Evolutionary conservation across 2,329 filamentous ascomycete species (phyloP).

Genomic region (Chalara sp.): DNA sequence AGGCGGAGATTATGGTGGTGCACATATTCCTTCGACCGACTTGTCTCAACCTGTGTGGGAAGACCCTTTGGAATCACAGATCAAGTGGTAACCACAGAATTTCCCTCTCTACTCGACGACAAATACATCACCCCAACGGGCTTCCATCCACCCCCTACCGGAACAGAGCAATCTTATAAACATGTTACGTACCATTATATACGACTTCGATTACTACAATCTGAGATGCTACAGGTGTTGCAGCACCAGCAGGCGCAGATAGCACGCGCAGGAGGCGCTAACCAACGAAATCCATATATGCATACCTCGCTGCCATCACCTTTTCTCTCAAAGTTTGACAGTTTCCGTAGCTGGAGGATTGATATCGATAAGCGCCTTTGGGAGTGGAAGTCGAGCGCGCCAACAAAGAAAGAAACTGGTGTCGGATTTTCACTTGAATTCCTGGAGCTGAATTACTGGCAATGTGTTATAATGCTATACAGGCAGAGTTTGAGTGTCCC

Average conservation of each 20-base stretch:
- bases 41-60: conserved; percentile 90
- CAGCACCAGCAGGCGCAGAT: conserved; percentile 86
- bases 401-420: conserved; percentile 70
- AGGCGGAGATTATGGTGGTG: conserved; percentile 92
- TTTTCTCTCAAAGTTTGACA: conserved; percentile 76
- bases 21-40: conserved; percentile 88
- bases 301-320: conserved; percentile 75
- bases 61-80: conserved; percentile 93
- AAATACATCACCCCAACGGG: conserved; percentile 77
- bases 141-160: conserved; percentile 53
- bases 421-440: conserved; percentile 88
- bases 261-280: conserved; percentile 59
- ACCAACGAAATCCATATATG: conserved; percentile 64
- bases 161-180: conserved; percentile 73
- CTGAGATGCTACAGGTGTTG: conserved; percentile 88
- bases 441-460: conserved; percentile 94
- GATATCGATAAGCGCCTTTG: conserved; percentile 79
- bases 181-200: conserved; percentile 89
- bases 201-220: conserved; percentile 79
- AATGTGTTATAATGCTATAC: conserved; percentile 93
- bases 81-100: conserved; percentile 91
- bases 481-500: conserved; percentile 84
- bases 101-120: conserved; percentile 84
- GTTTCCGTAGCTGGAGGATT: conserved; percentile 80
- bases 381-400: conserved; percentile 81